Conservation (phyloP, 1,284 basidiomycete species). For the Ganoderma leucocontextum region DNA sequence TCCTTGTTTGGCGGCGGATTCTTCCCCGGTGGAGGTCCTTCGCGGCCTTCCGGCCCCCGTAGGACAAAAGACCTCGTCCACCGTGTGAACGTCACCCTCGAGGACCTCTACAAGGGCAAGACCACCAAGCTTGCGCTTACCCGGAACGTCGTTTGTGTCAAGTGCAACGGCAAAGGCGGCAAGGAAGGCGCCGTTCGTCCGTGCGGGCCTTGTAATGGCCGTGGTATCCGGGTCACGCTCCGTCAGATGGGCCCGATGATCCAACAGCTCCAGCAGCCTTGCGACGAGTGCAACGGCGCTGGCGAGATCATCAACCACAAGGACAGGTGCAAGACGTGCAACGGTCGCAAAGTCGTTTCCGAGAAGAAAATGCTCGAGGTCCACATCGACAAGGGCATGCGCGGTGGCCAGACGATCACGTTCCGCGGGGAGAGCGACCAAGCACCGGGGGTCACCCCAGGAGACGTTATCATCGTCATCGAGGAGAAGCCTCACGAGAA, state of each 20-base stretch:
- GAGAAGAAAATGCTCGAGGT: slow-evolving; percentile 99
- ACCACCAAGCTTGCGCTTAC: slow-evolving; percentile 97
- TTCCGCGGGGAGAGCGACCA: slow-evolving; percentile 98
- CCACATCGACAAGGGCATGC: slow-evolving; percentile 99
- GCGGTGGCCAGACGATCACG: slow-evolving; percentile 94
- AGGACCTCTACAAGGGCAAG: slow-evolving; percentile 99
- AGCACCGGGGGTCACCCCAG: slow-evolving; percentile 88
- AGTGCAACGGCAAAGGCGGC: slow-evolving; percentile 96
- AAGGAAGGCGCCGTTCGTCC: slow-evolving; percentile 94
- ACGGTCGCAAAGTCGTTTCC: slow-evolving; percentile 93
- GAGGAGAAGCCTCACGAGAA: slow-evolving; percentile 91
- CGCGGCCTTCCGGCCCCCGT: slow-evolving; percentile 82
- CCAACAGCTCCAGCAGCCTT: slow-evolving; percentile 97
- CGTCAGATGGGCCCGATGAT: slow-evolving; percentile 99
- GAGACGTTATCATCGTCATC: slow-evolving; percentile 97
- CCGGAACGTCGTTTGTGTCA: slow-evolving; percentile 92
- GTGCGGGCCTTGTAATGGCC: slow-evolving; percentile 87
- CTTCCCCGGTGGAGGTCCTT: slow-evolving; percentile 58
- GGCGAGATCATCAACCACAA: slow-evolving; percentile 96
- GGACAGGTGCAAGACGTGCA: slow-evolving; percentile 93
- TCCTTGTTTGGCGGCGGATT: slow-evolving; percentile 89
- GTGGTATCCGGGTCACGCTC: slow-evolving; percentile 91
- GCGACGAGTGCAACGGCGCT: slow-evolving; percentile 91
- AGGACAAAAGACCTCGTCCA: slow-evolving; percentile 99
- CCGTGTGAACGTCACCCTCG: slow-evolving; percentile 94